Conservation (phyloP, 305 asterid species). For the Striga hermonthica region DNA sequence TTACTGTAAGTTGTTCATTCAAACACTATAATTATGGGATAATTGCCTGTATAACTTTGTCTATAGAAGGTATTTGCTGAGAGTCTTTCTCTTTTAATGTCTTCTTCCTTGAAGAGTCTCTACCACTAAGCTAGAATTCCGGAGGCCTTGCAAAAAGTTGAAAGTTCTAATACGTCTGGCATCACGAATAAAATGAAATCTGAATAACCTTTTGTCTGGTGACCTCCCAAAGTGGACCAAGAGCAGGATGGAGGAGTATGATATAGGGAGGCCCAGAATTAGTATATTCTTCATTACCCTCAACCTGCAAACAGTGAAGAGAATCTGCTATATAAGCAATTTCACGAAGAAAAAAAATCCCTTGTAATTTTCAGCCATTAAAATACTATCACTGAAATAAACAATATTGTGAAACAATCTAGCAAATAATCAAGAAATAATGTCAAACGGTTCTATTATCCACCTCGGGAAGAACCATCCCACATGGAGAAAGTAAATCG, state of each 20-base stretch:
- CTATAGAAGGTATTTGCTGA: too few relatives aligned
- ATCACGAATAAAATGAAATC: slow-evolving; percentile 15
- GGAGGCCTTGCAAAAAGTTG: slow-evolving; percentile 27
- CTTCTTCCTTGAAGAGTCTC: too few relatives aligned
- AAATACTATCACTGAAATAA: slow-evolving; percentile 6
- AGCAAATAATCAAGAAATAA: slow-evolving; percentile 22
- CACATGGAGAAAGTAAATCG: slow-evolving; percentile 85
- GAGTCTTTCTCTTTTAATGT: too few relatives aligned
- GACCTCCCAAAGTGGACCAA: slow-evolving; percentile 98
- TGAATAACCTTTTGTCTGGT: slow-evolving; percentile 76
- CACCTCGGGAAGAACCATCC: slow-evolving; percentile 79
- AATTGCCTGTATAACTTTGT: too few relatives aligned
- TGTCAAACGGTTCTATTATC: slow-evolving; percentile 28
- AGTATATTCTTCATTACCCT: slow-evolving; percentile 66
- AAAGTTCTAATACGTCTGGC: slow-evolving; percentile 21
- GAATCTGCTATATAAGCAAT: slow-evolving; percentile 17
- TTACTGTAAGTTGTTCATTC: too few relatives aligned
- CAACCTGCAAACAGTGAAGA: slow-evolving; percentile 52
- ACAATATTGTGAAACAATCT: slow-evolving; percentile 9
- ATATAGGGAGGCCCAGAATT: slow-evolving; percentile 92
- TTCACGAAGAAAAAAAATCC: slow-evolving; percentile 16
- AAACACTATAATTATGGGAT: too few relatives aligned
- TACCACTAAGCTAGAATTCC: slow-evolving; percentile 21
- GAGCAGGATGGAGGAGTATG: slow-evolving; percentile 95
- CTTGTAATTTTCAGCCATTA: neutral